Conservation (phyloP, 108 stramenopile genomes). For the Cyclostephanos tholiformis region DNA sequence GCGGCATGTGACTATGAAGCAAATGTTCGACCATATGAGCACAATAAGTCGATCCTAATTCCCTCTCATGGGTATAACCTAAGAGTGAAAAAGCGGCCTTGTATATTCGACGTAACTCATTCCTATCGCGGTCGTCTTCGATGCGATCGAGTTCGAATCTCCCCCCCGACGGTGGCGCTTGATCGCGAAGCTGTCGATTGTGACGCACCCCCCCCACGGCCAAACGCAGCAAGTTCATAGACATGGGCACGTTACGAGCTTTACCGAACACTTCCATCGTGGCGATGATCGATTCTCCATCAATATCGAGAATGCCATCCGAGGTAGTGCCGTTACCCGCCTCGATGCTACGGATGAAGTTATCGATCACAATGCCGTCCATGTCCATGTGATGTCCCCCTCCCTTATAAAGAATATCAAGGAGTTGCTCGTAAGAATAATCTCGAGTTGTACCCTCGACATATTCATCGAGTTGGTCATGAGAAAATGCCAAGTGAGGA, state of each 20-base stretch:
- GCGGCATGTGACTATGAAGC: slow-evolving; percentile 29
- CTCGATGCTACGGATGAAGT: neutral
- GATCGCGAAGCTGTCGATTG: slow-evolving; percentile 19
- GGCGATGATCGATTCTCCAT: slow-evolving; percentile 36
- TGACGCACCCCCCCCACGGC: slow-evolving; percentile 28
- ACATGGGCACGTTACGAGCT: slow-evolving; percentile 10
- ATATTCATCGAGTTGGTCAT: neutral
- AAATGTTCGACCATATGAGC: slow-evolving; percentile 18
- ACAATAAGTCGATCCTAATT: neutral
- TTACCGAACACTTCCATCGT: slow-evolving; percentile 36
- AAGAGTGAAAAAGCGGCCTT: slow-evolving; percentile 38
- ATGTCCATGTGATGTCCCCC: neutral
- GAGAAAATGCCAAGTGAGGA: slow-evolving; percentile 25
- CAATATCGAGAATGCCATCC: slow-evolving; percentile 19
- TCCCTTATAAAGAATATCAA: slow-evolving; percentile 32
- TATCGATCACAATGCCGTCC: neutral
- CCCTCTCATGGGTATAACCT: slow-evolving; percentile 5
- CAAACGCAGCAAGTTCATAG: slow-evolving; percentile 25
- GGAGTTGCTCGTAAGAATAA: slow-evolving; percentile 18
- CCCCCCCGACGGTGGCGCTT: neutral
- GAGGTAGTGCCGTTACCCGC: neutral
- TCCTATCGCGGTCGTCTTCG: slow-evolving; percentile 17
- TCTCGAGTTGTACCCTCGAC: neutral
- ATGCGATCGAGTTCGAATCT: neutral
- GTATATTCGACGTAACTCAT: slow-evolving; percentile 39